Conservation (phyloP, 2,329 filamentous ascomycete species). For the Pseudogymnoascus sp. region DNA sequence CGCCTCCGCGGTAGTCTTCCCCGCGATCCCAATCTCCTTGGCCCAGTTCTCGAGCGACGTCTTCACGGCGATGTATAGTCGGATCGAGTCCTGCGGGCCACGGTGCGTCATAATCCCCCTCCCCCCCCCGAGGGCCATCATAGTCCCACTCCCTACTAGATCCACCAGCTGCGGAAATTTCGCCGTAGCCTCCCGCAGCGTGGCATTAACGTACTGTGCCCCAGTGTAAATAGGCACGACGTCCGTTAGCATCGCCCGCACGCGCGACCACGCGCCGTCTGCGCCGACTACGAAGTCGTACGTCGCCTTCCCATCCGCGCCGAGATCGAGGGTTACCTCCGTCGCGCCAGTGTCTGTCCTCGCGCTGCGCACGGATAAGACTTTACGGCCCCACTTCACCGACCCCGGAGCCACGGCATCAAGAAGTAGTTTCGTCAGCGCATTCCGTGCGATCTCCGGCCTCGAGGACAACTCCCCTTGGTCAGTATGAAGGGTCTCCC, state of each 20-base stretch:
- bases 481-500: conserved; percentile 20
- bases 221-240: conserved; percentile 34
- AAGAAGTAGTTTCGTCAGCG: conserved; percentile 31
- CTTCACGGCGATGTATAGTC: conserved; percentile 23
- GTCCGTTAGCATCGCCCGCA: conserved; percentile 28
- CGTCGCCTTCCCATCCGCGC: conserved; percentile 10
- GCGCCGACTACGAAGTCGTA: conserved; percentile 36
- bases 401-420: conserved; percentile 24
- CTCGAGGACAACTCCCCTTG: conserved; percentile 18
- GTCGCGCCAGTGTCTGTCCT: not conserved
- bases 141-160: conserved; percentile 23
- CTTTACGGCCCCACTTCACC: conserved; percentile 35
- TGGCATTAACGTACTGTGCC: conserved; percentile 29
- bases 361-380: conserved; percentile 21
- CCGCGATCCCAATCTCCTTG: conserved; percentile 11
- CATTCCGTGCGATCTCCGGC: conserved; percentile 35
- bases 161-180: conserved; percentile 22
- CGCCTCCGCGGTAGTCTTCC: conserved; percentile 12
- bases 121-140: conserved; percentile 22
- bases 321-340: conserved; percentile 14
- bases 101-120: conserved; percentile 26
- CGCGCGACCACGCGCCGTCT: conserved; percentile 35
- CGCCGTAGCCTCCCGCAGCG: conserved; percentile 19
- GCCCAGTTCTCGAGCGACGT: conserved; percentile 22
- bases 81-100: conserved; percentile 19